Evolutionary conservation across 2,329 filamentous ascomycete genomes (phyloP), one percentile per base, ranked within the genome.

Genomic region (Biscogniauxia mediterranea): DNA sequence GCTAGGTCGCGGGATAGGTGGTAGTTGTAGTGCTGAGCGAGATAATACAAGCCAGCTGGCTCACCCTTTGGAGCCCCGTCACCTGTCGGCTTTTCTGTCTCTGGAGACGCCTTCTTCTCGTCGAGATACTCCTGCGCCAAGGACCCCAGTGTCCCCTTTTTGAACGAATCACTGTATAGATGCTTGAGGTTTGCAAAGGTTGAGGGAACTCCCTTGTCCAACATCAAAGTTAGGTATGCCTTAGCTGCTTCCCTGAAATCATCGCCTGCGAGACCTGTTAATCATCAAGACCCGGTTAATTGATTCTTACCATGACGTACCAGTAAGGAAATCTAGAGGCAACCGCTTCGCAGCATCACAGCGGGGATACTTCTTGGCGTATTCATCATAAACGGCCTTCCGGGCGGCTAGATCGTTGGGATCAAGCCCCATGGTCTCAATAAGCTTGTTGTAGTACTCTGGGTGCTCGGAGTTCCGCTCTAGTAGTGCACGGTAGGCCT

Each of bases 1-100:
- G 83, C 70, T 23, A 98, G 83, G 74, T 98, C 87, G 51, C 93
- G 92, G 73, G 92, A 97, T 61, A 92, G 81, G 74, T 90, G 84
- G 76, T 97, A 97, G 79, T 97, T 95, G 82, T 97, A 96, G 78
- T 99, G 96, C 73, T 98, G 95, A 8, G 93, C 93, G 58, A 99
- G 85, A 80, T 96, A 99, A 77, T 96, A 98, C 55, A 93, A 85
- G 15, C 91, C 91, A 1, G 93, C 91, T 15, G 91, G 85, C 70
- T 90, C 83, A 73, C 94, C 94, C 70, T 83, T 84, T 60, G 57
- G 77, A 73, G 56, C 73, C 26, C 76, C 78, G 60, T 79, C 78
- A 46, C 80, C 79, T 57, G 78, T 78, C 19, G 78, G 81, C 23
- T 78, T 80, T 61, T 85, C 61, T 56, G 23, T 13, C 75, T 64